Evolutionary conservation across 352 stramenopile genomes (phyloP), one percentile per base, ranked within the genome.

Genomic region (Phytopythium kandeliae): DNA sequence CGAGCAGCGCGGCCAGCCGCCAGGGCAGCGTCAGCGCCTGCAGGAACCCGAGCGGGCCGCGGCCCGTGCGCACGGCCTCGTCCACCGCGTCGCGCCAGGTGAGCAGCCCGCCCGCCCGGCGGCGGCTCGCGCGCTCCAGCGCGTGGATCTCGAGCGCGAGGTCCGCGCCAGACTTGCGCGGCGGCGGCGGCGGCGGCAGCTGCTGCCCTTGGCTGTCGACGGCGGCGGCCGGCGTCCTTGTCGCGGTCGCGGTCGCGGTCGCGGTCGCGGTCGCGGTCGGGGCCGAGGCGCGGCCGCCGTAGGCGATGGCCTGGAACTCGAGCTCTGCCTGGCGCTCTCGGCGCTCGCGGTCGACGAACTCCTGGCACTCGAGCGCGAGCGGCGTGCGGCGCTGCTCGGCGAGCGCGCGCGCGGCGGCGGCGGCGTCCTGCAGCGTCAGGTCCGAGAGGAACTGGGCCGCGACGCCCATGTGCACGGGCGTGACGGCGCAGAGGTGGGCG

Each of bases 401-500:
- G 11, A 90, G 69, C 24, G 63, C 57, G 52, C 89, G 88, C 7
- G 86, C 86, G 0, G 74, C 74, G 13, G 78, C 65, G 21, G 78
- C 92, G 9, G 89, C 85, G 55, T 96, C 83, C 33, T 89, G 81
- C 2, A 97, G 60, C 47, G 92, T 92, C 51, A 88, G 78, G 35
- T 95, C 83, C 56, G 94, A 92, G 28, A 97, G 69, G 48, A 92
- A 97, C 56, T 96, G 92, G 25, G 85, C 69, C 0, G 86, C 84
- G 21, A 95, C 75, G 9, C 85, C 87, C 69, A 97, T 86, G 59
- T 89, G 75, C 24, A 95, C 81, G 4, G 90, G 89, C 17, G 85
- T 95, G 44, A 92, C 65, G 0, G 80, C 85, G 33, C 88, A 88
- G 46, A 93, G 46, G 34, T 92, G 81, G 0, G 86, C 82, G 4